phyloP scores from a whole-genome alignment of 139 green algal genomes.

The Gonium pectorale region DNA sequence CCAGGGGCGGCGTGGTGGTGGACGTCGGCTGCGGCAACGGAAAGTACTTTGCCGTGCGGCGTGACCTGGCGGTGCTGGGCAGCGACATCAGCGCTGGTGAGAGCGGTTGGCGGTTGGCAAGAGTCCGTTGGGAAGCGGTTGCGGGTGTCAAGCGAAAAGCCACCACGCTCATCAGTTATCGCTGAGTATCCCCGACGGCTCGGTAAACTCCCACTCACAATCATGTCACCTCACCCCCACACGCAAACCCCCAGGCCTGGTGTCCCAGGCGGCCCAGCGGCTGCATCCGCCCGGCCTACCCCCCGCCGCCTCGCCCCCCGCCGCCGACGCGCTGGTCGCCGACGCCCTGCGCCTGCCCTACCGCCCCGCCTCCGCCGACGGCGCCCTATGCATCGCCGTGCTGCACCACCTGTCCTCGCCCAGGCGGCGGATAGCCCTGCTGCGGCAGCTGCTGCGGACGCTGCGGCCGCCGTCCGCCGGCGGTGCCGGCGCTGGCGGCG shows the following conservation, averaged over 20 bases:
- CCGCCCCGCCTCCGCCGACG: constrained; percentile 79
- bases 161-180: too few relatives aligned
- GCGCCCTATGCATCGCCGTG: constrained; percentile 95
- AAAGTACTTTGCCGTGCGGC: constrained; percentile 93
- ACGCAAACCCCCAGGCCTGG: constrained; percentile 57
- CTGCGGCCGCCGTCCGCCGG: too few relatives aligned
- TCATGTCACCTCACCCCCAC: neutral
- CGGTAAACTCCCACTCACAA: neutral
- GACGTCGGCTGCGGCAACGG: constrained; percentile 98
- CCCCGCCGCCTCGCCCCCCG: neutral
- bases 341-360: constrained; percentile 89
- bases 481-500: too few relatives aligned
- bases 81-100: constrained; percentile 80
- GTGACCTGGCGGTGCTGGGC: constrained; percentile 80
- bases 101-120: neutral
- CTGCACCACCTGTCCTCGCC: constrained; percentile 92
- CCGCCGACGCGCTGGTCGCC: constrained; percentile 85
- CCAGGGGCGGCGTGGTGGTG: constrained; percentile 67
- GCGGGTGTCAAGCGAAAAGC: too few relatives aligned
- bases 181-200: too few relatives aligned
- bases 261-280: constrained; percentile 57
- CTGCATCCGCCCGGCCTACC: constrained; percentile 45
- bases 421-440: constrained; percentile 70
- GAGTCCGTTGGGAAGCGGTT: too few relatives aligned
- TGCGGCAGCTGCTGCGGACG: constrained; percentile 83